Conservation (phyloP, 345 rosid genomes). For the Erysimum cheiranthoides region DNA sequence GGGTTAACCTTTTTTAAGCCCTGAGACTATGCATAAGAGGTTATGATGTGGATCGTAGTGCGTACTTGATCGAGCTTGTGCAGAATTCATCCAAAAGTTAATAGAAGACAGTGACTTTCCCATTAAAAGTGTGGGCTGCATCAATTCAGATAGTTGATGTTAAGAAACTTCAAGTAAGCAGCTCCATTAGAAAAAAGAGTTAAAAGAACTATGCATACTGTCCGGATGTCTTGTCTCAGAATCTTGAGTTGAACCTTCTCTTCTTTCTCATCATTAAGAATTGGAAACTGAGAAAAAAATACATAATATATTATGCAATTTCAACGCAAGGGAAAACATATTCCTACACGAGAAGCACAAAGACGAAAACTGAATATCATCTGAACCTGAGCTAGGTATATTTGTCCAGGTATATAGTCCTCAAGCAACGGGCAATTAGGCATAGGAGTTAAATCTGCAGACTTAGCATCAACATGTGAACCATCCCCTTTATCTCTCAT, state of each 20-base stretch:
- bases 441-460: constrained; percentile 44
- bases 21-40: constrained; percentile 74
- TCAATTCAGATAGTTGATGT: constrained; percentile 37
- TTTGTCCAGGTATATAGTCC: constrained; percentile 56
- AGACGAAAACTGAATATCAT: neutral
- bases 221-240: constrained; percentile 67
- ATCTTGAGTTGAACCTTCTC: constrained; percentile 69
- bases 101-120: constrained; percentile 68
- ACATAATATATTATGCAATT: constrained; percentile 8
- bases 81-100: constrained; percentile 91
- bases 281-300: constrained; percentile 57
- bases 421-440: constrained; percentile 9
- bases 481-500: constrained; percentile 43
- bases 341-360: constrained; percentile 23
- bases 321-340: constrained; percentile 17
- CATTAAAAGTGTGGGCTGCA: constrained; percentile 69
- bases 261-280: constrained; percentile 68
- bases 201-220: constrained; percentile 47
- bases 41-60: constrained; percentile 97
- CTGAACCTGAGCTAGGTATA: constrained; percentile 85
- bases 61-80: constrained; percentile 78
- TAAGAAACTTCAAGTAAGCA: constrained; percentile 19
- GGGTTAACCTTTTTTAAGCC: constrained; percentile 73
- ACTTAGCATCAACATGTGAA: constrained; percentile 31
- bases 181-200: constrained; percentile 28